Conservation (phyloP, 2,329 filamentous ascomycete species). For the Anthostomella pinea region DNA sequence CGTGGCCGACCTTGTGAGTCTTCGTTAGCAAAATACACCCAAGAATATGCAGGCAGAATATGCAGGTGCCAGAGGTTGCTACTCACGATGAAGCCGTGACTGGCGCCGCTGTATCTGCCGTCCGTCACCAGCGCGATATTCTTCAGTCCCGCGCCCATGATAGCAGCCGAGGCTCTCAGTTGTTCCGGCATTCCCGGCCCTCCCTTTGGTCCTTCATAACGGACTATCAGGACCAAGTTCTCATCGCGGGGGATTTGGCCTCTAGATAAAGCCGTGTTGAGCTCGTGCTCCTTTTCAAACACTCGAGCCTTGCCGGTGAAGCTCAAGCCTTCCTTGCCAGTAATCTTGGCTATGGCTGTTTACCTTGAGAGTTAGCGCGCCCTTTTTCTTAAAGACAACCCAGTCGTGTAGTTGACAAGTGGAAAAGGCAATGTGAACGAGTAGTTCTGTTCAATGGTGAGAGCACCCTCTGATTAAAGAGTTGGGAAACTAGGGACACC, state of each 20-base stretch:
- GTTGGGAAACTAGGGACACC: too few relatives aligned
- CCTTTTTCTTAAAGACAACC: too few relatives aligned
- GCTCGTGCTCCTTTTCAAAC: slow-evolving; percentile 80
- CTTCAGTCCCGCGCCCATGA: slow-evolving; percentile 86
- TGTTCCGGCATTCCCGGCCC: slow-evolving; percentile 97
- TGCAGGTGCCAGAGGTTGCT: not conserved
- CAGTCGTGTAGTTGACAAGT: too few relatives aligned
- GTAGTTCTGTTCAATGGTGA: too few relatives aligned
- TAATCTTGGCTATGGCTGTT: slow-evolving; percentile 96
- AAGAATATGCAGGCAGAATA: too few relatives aligned
- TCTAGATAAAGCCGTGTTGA: slow-evolving; percentile 68
- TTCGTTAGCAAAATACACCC: slow-evolving; percentile 34
- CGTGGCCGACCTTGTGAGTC: slow-evolving; percentile 65
- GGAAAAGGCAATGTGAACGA: too few relatives aligned
- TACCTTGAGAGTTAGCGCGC: too few relatives aligned
- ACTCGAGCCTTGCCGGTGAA: slow-evolving; percentile 81
- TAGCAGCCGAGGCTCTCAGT: slow-evolving; percentile 79
- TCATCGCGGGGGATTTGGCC: slow-evolving; percentile 68
- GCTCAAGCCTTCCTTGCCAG: slow-evolving; percentile 82
- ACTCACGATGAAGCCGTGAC: slow-evolving; percentile 50
- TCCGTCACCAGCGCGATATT: slow-evolving; percentile 93
- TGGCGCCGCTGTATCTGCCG: slow-evolving; percentile 83
- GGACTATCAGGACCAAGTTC: slow-evolving; percentile 84
- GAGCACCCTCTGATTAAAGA: too few relatives aligned
- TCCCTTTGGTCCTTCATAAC: slow-evolving; percentile 91